Evolutionary conservation across 768 basidiomycete species (phyloP), one percentile per base, ranked within the genome.

Genomic region (Kwoniella shandongensis): DNA sequence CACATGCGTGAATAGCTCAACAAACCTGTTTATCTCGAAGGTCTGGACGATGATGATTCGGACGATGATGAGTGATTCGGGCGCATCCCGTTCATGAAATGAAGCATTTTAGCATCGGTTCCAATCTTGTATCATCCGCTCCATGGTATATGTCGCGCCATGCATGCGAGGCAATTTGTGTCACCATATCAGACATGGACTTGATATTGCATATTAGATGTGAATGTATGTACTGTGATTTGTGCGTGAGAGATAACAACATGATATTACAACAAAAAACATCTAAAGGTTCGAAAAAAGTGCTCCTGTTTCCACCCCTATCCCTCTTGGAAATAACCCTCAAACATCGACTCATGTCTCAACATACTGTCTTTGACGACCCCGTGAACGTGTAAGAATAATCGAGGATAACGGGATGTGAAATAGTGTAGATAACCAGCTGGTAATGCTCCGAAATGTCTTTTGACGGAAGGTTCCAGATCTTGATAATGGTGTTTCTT

Each of bases 401-500:
- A 82, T 15, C 79, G 80, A 13, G 96, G 96, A 79, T 88, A 98
- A n/a, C 92, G 85, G 27, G 84, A 82, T 2, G 94, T 97, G 74
- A 98, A 99, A 77, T 98, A 99, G 1, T 82, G 79, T 51, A 99
- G 78, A 80, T 89, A 98, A 11, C 94, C 94, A 60, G 88, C 86
- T 0, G 96, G 96, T 81, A 98, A 87, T 12, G 88, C 81, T 4
- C 94, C 93, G 10, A 98, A 81, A 77, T 88, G 85, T 39, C 87
- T 84, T 71, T 89, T 92, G 51, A 91, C 89, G 64, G 87, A 85
- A 62, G 91, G 90, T 1, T 94, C 94, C 11, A 99, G 79, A 77
- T 99, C 96, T 78, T 97, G 94, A 72, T 94, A 96, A 72, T 97
- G 93, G 62, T 97, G 88, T 88, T 92, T 94, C 92, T 75, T 39